Evolutionary conservation across 306 rosid species (phyloP), one percentile per base, ranked within the genome.

Genomic region (Phaseolus lunatus): DNA sequence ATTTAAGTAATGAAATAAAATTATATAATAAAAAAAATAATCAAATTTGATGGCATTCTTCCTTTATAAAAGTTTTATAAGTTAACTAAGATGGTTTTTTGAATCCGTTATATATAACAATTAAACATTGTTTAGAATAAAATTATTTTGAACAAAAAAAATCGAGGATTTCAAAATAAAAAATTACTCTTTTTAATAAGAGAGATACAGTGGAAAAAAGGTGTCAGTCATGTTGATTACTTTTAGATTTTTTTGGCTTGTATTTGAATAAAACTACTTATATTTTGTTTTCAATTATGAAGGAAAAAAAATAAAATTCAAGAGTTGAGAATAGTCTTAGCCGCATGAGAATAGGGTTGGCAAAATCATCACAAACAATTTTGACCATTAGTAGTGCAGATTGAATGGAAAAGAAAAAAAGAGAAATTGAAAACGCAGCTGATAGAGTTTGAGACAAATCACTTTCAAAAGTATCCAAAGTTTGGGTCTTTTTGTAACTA

Each of bases 401-500:
- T 33, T 67, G 76, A 67, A 39, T 47, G 22, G 84, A 59, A 61
- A 53, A 78, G 62, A 57, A 43, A 31, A 45, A 11, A 33, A 33
- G 5, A 7, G 44, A 5, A 56, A 75, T 39, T 13, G 76, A 16
- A 35, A 37, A 43, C 31, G 9, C 12, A 47, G 52, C 44, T 26
- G 5, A 52, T 9, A 31, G 43, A 80, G 47, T 64, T 31, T 73
- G 1, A 8, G 45, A 49, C 2, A 27, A 76, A 76, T 76, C 35
- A 59, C 63, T 69, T 76, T 82, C 77, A 71, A 48, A 66, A 14
- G 64, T 71, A 33, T 27, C 19, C 9, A 49, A 3, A 39, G 43
- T 19, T 43, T 45, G 84, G n/a, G 43, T 8, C 52, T 39, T 80
- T 80, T 80, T 80, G 22, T 39, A 54, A 9, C 76, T 67, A 73